phyloP scores from a whole-genome alignment of 441 rosid genomes.

The Manihot esculenta region DNA sequence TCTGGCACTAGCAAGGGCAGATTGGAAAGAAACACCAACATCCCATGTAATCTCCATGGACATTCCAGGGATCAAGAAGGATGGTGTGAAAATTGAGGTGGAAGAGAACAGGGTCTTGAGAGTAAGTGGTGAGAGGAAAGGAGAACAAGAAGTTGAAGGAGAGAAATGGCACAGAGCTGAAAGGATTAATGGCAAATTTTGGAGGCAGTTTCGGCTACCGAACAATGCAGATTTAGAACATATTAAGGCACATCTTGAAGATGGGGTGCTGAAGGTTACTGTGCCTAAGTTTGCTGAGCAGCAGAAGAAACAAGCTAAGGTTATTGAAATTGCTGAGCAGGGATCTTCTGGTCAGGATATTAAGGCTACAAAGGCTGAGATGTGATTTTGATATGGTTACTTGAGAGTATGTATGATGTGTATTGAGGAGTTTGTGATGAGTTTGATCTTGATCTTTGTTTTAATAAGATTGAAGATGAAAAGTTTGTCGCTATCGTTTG shows the following conservation, averaged over 20 bases:
- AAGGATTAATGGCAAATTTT: conserved; percentile 45
- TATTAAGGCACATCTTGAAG: conserved; percentile 43
- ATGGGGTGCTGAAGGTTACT: conserved; percentile 42
- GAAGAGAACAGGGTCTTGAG: conserved; percentile 51
- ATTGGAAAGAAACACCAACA: conserved; percentile 47
- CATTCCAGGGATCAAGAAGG: conserved; percentile 54
- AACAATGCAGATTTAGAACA: conserved; percentile 44
- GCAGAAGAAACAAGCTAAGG: conserved; percentile 42
- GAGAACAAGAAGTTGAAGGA: conserved; percentile 32
- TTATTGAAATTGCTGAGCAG: conserved; percentile 33
- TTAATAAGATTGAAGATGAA: too few species aligned
- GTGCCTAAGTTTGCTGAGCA: conserved; percentile 47
- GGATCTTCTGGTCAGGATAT: conserved; percentile 30
- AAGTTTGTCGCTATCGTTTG: too few species aligned
- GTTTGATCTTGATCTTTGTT: too few species aligned
- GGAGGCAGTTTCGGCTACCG: conserved; percentile 59
- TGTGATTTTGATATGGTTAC: background rate
- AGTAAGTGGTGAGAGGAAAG: conserved; percentile 52
- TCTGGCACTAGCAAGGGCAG: conserved; percentile 39
- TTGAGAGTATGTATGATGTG: too few species aligned
- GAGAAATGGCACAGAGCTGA: conserved; percentile 58
- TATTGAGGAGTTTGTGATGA: too few species aligned
- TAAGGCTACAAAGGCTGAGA: conserved; percentile 31
- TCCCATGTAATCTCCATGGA: conserved; percentile 42
- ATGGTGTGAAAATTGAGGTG: conserved; percentile 50